Evolutionary conservation across 805 yeast genomes (phyloP), one percentile per base, ranked within the genome.

Genomic region (Candida nitratophila): DNA sequence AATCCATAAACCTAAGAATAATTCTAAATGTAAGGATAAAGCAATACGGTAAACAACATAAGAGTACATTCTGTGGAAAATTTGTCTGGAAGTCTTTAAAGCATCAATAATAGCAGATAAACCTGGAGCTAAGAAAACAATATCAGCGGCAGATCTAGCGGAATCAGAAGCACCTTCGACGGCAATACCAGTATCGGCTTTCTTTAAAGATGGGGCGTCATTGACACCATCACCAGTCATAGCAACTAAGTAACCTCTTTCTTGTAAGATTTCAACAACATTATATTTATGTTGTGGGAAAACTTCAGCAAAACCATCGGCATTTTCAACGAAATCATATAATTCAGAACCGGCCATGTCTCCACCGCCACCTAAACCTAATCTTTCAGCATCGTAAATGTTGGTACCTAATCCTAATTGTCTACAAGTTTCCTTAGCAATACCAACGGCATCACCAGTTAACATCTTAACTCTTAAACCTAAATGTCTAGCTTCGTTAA

Each of bases 221-320:
- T 88, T 88, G 68, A 88, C 96, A 86, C 96, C 96, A 69, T 88
- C 96, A 85, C 96, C 96, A 77, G 96, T 88, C 96, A 88, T 88
- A 72, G 96, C 96, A 74, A 89, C 95, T 74, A 88, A 79, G 83
- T 85, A 87, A 73, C 96, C 96, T 80, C 96, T 83, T 69, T 83
- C 79, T 78, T 88, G 96, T 71, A 88, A 79, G 68, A 87, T 86
- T 76, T 87, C 96, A 71, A 88, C 96, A 63, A 90, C 96, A 68
- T 83, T 86, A 77, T 86, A 87, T 76, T 88, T 88, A 78, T 88
- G 96, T 78, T 88, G 96, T 59, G 96, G 96, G 95, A 88, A 88
- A 67, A 88, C 96, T 77, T 88, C 96, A 70, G 96, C 96, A 69
- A 88, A 88, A 79, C 96, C 96, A 76, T 88, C 96, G 54, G 96